Evolutionary conservation across 225 moss, liverwort and hornwort species (phyloP), one percentile per base, ranked within the genome.

Genomic region (Rhytidiadelphus loreus): DNA sequence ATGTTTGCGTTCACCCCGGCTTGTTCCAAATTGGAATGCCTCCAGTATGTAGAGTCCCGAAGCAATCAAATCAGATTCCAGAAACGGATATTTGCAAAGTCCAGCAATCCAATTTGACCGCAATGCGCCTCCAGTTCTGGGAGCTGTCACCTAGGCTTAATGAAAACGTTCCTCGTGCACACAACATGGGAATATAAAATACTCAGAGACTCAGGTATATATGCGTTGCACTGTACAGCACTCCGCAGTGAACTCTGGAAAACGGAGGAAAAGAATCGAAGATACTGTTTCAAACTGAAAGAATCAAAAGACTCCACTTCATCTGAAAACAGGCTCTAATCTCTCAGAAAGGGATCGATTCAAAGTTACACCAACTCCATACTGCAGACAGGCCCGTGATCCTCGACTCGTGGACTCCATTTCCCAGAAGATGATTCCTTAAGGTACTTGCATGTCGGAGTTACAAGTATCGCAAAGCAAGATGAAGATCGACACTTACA

Each of bases 1-100:
- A 46, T 46, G 8, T 30, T 46, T 50, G 6, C 17, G 3, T 72
- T 12, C 19, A 48, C 4, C 0, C 0, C n/a, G n/a, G n/a, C 0
- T 29, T 74, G 20, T 48, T 74, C 12, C 48, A 74, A 74, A 2
- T 7, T 48, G 32, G 2, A 48, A 74, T 32, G 20, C 7, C 0
- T 48, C n/a, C n/a, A n/a, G n/a, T n/a, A n/a, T n/a, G n/a, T 19
- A 8, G 4, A 52, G 6, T 2, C 14, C 1, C 20, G 3, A 41
- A 14, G 41, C 7, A 65, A 35, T 37, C 3, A 52, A n/a, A n/a
- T n/a, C n/a, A n/a, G 52, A 52, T 52, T 52, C 52, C 52, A 52
- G 52, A 52, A 52, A 52, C 52, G 14, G 14, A 13, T 52, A 15
- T 52, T 52, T 52, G 52, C 52, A 52, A 56, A 55, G 55, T 55